These are phyloP conservation scores for Wilhelminamyces savonicus DNA, from an alignment of 805 yeast species.

Conservation along the genomic window DNA sequence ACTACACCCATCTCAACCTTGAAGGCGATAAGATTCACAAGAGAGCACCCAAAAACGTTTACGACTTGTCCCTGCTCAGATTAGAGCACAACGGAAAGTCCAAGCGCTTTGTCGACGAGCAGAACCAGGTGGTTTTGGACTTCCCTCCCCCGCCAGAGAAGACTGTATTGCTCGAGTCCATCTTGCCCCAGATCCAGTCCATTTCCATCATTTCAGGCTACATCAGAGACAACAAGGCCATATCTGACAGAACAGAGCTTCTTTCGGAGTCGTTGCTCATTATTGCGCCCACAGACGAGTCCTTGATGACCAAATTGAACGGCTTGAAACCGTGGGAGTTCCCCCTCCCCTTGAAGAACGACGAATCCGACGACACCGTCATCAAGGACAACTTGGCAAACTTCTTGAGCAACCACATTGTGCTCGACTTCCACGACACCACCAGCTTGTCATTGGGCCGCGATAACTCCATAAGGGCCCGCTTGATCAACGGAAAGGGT, in stretches of 20 bases:
- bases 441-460: too few relatives aligned
- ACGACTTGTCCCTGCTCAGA: neutral
- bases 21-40: neutral
- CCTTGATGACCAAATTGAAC: constrained; percentile 35
- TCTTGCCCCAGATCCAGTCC: constrained; percentile 28
- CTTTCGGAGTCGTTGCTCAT: constrained; percentile 42
- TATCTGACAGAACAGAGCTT: constrained; percentile 44
- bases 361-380: constrained; percentile 42
- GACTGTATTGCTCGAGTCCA: constrained; percentile 23
- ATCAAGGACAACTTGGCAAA: constrained; percentile 46
- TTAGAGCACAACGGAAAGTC: constrained; percentile 1
- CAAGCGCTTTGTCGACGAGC: constrained; percentile 4
- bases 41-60: constrained; percentile 1
- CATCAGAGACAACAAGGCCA: constrained; percentile 53
- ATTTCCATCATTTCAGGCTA: constrained; percentile 64
- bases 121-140: constrained; percentile 7
- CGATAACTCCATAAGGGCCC: constrained; percentile 7
- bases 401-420: constrained; percentile 59
- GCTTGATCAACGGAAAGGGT: constrained; percentile 14
- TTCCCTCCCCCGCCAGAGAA: constrained; percentile 4
- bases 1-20: too few relatives aligned
- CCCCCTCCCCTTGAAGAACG: constrained; percentile 44
- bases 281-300: constrained; percentile 67
- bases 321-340: constrained; percentile 80
- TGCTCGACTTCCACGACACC: too few relatives aligned